A percentile compares a stretch with the other conserved stretches of the same genome.
Evolutionary conservation across 495 filamentous ascomycete species (phyloP).

Genomic region (Haplographium delicatum): DNA sequence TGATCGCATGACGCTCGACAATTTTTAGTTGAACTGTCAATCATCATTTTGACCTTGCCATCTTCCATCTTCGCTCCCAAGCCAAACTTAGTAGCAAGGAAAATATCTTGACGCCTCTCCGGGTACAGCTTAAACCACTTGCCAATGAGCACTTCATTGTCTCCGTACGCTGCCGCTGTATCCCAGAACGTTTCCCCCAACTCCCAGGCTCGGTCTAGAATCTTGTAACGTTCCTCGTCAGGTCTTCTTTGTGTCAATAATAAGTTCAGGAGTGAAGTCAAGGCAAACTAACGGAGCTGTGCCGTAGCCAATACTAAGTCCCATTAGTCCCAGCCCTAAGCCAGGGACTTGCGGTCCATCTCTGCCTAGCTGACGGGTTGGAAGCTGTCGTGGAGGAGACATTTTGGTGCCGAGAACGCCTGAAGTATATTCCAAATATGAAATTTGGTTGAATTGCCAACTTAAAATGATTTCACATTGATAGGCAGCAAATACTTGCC

Average conservation of each 20-base stretch:
- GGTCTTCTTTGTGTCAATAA: constrained; percentile 9
- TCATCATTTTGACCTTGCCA: constrained; percentile 4
- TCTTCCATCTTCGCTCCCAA: constrained; percentile 6
- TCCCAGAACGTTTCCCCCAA: constrained; percentile 39
- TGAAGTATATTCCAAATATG: constrained; percentile 2
- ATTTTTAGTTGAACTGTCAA: constrained; percentile 22
- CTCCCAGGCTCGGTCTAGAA: constrained; percentile 41
- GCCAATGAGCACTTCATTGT: constrained; percentile 2
- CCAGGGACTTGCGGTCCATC: constrained; percentile 49
- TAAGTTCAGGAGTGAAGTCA: not conserved
- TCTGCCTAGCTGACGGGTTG: constrained; percentile 41
- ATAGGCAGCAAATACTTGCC: too few relatives aligned
- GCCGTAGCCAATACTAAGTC: constrained; percentile 40
- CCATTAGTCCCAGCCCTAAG: constrained; percentile 55
- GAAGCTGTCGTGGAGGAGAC: constrained; percentile 3
- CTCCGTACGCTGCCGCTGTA: constrained; percentile 22
- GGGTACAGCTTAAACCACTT: constrained; percentile 19
- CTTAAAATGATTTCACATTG: too few relatives aligned
- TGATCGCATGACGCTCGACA: constrained; percentile 28
- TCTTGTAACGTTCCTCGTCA: constrained; percentile 33
- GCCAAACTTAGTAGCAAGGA: constrained; percentile 47
- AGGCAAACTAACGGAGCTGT: not conserved
- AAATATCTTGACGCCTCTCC: constrained; percentile 28
- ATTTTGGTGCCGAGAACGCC: not conserved
- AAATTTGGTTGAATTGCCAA: too few relatives aligned